A percentile compares a stretch with the other conserved stretches of the same genome.
Conservation (phyloP, 2,329 filamentous ascomycete species). For the Penicillium sp. region DNA sequence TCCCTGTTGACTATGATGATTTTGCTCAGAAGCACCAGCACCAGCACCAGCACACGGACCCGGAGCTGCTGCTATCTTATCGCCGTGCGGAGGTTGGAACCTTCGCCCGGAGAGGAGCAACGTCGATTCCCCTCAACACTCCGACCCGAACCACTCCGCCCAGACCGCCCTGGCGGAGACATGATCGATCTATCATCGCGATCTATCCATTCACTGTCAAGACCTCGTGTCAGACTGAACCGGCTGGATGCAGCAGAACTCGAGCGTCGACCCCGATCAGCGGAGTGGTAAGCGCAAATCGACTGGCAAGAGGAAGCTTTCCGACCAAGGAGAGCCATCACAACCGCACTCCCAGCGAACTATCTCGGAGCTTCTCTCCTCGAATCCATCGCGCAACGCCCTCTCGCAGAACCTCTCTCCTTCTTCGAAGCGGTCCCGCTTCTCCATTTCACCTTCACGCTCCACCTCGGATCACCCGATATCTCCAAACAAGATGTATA, state of each 20-base stretch:
- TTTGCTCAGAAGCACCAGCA: background rate
- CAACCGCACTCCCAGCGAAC: constrained; percentile 46
- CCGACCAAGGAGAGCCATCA: constrained; percentile 39
- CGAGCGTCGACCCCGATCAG: constrained; percentile 43
- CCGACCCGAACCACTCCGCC: constrained; percentile 16
- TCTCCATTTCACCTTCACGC: constrained; percentile 34
- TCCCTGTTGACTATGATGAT: no score
- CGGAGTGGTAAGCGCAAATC: constrained; percentile 50
- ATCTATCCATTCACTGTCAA: constrained; percentile 23
- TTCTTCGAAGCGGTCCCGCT: constrained; percentile 47
- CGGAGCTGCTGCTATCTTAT: constrained; percentile 30
- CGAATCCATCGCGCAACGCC: constrained; percentile 31
- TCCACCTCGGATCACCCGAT: constrained; percentile 20
- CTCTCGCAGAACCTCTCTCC: constrained; percentile 35
- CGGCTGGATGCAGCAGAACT: constrained; percentile 50
- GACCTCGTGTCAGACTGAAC: constrained; percentile 33
- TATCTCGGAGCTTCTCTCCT: constrained; percentile 51
- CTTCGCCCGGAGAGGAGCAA: constrained; percentile 16
- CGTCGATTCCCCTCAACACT: constrained; percentile 27
- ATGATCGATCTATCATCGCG: constrained; percentile 19
- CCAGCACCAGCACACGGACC: background rate
- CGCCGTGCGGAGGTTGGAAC: constrained; percentile 29
- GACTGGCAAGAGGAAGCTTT: constrained; percentile 47
- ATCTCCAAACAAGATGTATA: constrained; percentile 57
- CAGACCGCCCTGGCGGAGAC: constrained; percentile 11